Evolutionary conservation across 73 alveolate genomes (phyloP).

Genomic region (Paramecium octaurelia): DNA sequence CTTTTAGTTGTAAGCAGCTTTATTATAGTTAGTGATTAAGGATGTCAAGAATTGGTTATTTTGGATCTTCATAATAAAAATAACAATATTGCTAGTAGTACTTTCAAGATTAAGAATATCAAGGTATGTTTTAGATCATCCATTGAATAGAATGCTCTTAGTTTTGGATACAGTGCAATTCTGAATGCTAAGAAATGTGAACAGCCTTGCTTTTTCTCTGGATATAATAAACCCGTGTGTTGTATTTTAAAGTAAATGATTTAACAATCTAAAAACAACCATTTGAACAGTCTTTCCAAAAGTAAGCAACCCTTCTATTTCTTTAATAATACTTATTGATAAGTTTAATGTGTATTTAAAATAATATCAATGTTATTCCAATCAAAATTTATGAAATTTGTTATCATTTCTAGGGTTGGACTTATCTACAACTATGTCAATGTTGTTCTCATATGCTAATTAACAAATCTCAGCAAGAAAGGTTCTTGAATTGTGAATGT

Average conservation of each 20-base stretch:
- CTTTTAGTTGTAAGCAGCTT: neutral
- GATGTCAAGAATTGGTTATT: neutral
- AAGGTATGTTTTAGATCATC: neutral
- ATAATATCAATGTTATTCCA: neutral
- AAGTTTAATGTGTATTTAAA: neutral
- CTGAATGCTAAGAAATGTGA: slow-evolving; percentile 13
- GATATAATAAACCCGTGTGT: neutral
- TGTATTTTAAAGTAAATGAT: slow-evolving; percentile 11
- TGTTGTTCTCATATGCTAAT: slow-evolving; percentile 20
- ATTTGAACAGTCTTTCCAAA: neutral
- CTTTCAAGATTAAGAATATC: neutral
- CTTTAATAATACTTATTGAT: neutral
- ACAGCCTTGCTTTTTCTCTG: neutral
- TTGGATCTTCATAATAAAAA: neutral
- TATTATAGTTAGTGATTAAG: neutral
- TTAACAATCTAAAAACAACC: neutral
- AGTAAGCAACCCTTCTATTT: slow-evolving; percentile 29
- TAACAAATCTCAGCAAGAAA: slow-evolving; percentile 72
- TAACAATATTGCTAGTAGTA: neutral
- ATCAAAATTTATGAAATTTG: slow-evolving; percentile 9
- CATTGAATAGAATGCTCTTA: neutral
- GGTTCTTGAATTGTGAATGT: slow-evolving; percentile 80
- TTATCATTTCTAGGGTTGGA: slow-evolving; percentile 22
- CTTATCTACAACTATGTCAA: slow-evolving; percentile 4
- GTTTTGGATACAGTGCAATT: slow-evolving; percentile 1